Conservation (phyloP, 257 asterid genomes). For the Apocynum venetum region DNA sequence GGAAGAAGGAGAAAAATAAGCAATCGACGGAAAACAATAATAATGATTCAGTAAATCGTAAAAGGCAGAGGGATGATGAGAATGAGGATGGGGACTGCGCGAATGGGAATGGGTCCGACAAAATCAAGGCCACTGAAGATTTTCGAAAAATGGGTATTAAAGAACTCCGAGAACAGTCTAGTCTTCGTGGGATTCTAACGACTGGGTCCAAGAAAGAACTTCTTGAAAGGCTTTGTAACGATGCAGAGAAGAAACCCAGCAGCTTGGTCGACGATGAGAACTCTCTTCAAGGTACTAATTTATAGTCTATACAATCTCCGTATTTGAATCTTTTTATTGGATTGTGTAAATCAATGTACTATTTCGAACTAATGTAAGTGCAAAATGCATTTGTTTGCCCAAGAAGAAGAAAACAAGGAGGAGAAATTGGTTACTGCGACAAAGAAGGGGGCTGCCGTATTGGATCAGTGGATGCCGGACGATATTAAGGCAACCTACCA, state of each 20-base stretch:
- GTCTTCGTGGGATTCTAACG: conserved; percentile 43
- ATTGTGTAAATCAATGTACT: neutral
- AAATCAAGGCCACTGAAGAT: conserved; percentile 46
- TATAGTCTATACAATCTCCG: neutral
- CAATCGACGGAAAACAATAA: conserved; percentile 24
- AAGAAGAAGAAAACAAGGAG: conserved; percentile 16
- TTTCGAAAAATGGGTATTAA: conserved; percentile 52
- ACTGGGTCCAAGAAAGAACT: conserved; percentile 72
- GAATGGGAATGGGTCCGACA: conserved; percentile 29
- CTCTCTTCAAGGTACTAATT: conserved; percentile 34
- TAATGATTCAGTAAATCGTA: conserved; percentile 23
- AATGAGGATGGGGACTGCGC: conserved; percentile 30
- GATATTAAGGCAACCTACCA: conserved; percentile 74
- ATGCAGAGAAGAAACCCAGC: conserved; percentile 19
- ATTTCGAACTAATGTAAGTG: neutral
- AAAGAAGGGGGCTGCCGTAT: conserved; percentile 78
- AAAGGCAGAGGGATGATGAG: conserved; percentile 46
- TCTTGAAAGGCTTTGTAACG: conserved; percentile 53
- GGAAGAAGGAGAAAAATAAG: conserved; percentile 34
- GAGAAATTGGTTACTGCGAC: conserved; percentile 59
- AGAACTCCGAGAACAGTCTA: conserved; percentile 72
- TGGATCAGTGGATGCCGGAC: conserved; percentile 74
- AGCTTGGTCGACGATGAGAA: conserved; percentile 13
- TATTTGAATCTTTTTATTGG: neutral
- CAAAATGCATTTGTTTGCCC: neutral